Evolutionary conservation across 2,329 filamentous ascomycete genomes (phyloP), one percentile per base, ranked within the genome.

Genomic region (Gaeumannomyces tritici): DNA sequence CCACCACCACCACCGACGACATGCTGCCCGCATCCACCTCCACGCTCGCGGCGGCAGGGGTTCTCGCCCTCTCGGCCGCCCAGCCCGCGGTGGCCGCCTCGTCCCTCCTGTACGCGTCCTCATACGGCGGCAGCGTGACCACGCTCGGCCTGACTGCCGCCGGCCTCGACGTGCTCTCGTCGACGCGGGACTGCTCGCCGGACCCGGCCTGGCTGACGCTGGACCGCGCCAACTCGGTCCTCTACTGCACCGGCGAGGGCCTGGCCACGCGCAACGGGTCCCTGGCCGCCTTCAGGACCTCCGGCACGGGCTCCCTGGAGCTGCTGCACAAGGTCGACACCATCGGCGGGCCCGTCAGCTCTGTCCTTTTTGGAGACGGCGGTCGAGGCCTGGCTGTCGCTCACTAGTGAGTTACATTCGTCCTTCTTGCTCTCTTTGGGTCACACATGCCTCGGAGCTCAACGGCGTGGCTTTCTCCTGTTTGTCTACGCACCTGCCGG

Each of bases 161-260:
- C 28, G 64, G 64, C 62, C 76, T 86, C 64, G 71, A 75, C 66
- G 69, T 72, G 26, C 71, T 80, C 24, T 76, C 76, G 61, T 71
- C 72, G 3, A 76, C 75, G 27, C 76, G 74, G 61, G 75, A 73
- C 42, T 88, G 85, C 71, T 81, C 77, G 12, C 72, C 75, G 2
- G 81, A 79, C 64, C 82, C 86, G 6, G 81, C 83, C 13, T 89
- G 86, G 85, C 73, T 89, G 63, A 82, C 82, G 26, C 76, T 85
- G 26, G 81, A 85, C 69, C 71, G 76, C 63, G 68, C 74, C 57
- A 76, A 79, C 64, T 74, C 75, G 27, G 71, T 78, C 15, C 74
- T 89, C 13, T 86, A 83, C 73, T 89, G 85, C 72, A 67, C 83
- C 57, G 80, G 89, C 66, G 86, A 89, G 75, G 82, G 79, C 27